Conservation (phyloP, 116 monocot species). For the Thalassia testudinum region DNA sequence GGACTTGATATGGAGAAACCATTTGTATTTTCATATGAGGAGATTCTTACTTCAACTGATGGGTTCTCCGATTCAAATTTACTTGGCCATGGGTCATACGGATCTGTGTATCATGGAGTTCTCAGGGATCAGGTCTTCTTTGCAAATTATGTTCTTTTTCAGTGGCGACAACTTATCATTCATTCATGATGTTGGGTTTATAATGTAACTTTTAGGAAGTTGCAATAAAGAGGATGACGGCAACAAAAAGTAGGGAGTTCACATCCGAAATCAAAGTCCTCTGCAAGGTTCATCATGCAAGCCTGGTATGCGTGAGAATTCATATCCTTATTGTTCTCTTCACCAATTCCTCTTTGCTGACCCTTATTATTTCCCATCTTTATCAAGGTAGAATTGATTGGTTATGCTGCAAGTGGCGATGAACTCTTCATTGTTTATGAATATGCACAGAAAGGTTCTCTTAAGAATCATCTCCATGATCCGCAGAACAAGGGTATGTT, state of each 20-base stretch:
- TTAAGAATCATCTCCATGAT: conserved; percentile 86
- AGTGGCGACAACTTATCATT: neutral
- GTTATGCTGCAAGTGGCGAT: conserved; percentile 73
- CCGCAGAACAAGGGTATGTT: conserved; percentile 74
- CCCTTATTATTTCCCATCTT: conserved; percentile 11
- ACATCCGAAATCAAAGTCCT: conserved; percentile 86
- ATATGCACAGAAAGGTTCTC: conserved; percentile 96
- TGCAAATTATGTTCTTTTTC: neutral
- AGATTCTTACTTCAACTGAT: conserved; percentile 64
- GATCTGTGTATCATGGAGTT: conserved; percentile 90
- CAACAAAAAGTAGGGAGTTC: conserved; percentile 93
- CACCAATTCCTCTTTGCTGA: conserved; percentile 6
- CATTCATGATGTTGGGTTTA: too few relatives aligned
- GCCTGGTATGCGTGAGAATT: conserved; percentile 50
- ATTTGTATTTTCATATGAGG: conserved; percentile 65
- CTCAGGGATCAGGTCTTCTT: conserved; percentile 74
- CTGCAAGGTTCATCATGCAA: conserved; percentile 96
- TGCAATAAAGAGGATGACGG: conserved; percentile 92
- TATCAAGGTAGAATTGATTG: conserved; percentile 99
- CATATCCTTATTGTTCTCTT: conserved; percentile 1
- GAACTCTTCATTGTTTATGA: conserved; percentile 93
- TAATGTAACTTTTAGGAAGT: conserved; percentile 47
- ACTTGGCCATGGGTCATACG: conserved; percentile 91
- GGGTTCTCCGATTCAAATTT: conserved; percentile 80
- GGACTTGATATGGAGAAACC: conserved; percentile 91